Evolutionary conservation across 495 filamentous ascomycete species (phyloP).

Genomic region (Neurospora sp.): DNA sequence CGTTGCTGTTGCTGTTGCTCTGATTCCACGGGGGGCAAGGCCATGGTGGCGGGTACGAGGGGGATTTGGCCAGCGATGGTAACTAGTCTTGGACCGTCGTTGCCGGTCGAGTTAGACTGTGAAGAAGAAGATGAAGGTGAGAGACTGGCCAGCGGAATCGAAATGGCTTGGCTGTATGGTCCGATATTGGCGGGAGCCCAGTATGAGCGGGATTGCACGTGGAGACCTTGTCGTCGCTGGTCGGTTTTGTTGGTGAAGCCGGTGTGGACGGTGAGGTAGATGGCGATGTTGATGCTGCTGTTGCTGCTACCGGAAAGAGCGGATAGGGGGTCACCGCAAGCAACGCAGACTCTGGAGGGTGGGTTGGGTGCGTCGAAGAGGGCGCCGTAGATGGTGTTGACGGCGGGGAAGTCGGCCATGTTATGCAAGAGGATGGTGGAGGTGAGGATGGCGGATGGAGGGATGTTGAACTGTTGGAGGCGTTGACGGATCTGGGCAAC

Average conservation of each 20-base stretch:
- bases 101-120: neutral
- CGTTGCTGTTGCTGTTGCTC: neutral
- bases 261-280: slow-evolving; percentile 30
- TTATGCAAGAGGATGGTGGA: slow-evolving; percentile 66
- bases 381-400: slow-evolving; percentile 66
- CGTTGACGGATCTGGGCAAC: slow-evolving; percentile 23
- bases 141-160: slow-evolving; percentile 35
- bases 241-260: slow-evolving; percentile 3
- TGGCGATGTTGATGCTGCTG: slow-evolving; percentile 42
- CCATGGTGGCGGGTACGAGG: slow-evolving; percentile 73
- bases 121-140: neutral
- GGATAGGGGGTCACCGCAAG: slow-evolving; percentile 48
- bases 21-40: slow-evolving; percentile 22
- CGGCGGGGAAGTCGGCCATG: slow-evolving; percentile 63
- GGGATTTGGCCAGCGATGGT: slow-evolving; percentile 84
- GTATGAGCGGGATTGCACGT: slow-evolving; percentile 89
- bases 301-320: slow-evolving; percentile 22
- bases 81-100: slow-evolving; percentile 10
- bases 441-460: slow-evolving; percentile 52
- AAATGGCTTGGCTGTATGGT: slow-evolving; percentile 87
- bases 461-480: slow-evolving; percentile 18
- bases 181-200: slow-evolving; percentile 99
- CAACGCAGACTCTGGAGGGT: slow-evolving; percentile 73
- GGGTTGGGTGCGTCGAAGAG: slow-evolving; percentile 69
- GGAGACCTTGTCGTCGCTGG: slow-evolving; percentile 48